Percentiles rank a stretch among this genome's conserved stretches.
phyloP scores from a whole-genome alignment of 208 protist genomes.

The Histomonas meleagridis region DNA sequence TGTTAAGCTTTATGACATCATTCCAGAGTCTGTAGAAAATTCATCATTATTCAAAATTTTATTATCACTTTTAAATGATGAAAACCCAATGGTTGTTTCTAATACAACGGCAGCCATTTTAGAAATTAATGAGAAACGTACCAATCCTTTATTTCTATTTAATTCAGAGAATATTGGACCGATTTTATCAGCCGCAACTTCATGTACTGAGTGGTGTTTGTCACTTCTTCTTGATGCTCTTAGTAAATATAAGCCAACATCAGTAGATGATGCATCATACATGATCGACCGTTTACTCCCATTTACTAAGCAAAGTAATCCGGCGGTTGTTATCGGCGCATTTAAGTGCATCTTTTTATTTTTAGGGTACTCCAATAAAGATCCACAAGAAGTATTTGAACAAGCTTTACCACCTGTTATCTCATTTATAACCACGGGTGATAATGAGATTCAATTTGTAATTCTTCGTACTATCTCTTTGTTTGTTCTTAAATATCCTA shows the following conservation, averaged over 20 bases:
- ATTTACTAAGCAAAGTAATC: conserved; percentile 85
- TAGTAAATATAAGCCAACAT: conserved; percentile 48
- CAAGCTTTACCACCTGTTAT: conserved; percentile 75
- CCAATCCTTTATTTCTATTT: conserved; percentile 56
- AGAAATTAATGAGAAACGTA: conserved; percentile 69
- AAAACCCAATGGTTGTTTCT: conserved; percentile 82
- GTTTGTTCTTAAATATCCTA: conserved; percentile 76
- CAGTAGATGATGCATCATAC: conserved; percentile 61
- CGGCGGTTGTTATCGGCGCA: conserved; percentile 85
- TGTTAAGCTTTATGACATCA: conserved; percentile 86
- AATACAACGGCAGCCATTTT: conserved; percentile 78
- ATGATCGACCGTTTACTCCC: conserved; percentile 79
- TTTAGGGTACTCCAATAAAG: conserved; percentile 62
- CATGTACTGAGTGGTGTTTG: conserved; percentile 92
- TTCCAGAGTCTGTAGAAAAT: conserved; percentile 67
- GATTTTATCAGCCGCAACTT: conserved; percentile 76
- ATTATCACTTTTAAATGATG: conserved; percentile 74
- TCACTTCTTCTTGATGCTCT: conserved; percentile 89
- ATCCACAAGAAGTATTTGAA: neutral
- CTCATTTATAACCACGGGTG: conserved; percentile 58
- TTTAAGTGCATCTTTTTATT: conserved; percentile 75
- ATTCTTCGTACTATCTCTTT: conserved; percentile 92
- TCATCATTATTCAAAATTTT: conserved; percentile 62
- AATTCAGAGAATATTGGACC: conserved; percentile 67
- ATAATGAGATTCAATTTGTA: conserved; percentile 93